phyloP scores from a whole-genome alignment of 306 rosid genomes.

The Urtica urens region DNA sequence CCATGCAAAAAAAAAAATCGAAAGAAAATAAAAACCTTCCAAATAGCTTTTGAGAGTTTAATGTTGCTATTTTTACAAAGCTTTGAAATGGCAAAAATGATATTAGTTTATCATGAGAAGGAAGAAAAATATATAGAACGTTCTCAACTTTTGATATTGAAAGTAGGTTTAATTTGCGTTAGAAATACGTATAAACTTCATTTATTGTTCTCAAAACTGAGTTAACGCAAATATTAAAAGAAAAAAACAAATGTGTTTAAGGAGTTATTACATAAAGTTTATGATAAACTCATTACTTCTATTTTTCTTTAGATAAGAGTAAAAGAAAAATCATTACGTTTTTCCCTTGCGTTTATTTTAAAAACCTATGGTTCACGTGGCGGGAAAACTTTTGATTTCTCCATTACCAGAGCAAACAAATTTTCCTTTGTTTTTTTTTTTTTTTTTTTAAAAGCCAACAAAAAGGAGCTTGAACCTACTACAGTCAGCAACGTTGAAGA shows the following conservation, averaged over 20 bases:
- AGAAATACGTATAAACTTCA: neutral
- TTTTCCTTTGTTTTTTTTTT: too few relatives aligned
- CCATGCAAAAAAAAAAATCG: neutral
- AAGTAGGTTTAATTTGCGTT: neutral
- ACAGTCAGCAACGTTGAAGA: too few relatives aligned
- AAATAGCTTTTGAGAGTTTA: neutral
- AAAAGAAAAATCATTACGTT: too few relatives aligned
- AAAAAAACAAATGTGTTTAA: neutral
- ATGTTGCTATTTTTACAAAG: neutral
- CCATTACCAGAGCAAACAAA: neutral
- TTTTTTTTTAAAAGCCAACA: too few relatives aligned
- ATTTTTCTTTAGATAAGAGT: too few relatives aligned
- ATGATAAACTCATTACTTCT: too few relatives aligned
- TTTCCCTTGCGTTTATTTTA: too few relatives aligned
- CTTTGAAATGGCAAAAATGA: conserved; percentile 2
- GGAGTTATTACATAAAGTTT: neutral
- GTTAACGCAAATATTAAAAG: neutral
- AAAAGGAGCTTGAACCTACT: too few relatives aligned
- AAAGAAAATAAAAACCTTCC: neutral
- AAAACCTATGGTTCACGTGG: neutral
- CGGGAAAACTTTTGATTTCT: neutral
- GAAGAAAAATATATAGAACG: neutral
- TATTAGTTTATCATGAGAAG: neutral
- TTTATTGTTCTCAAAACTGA: neutral
- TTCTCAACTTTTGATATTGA: neutral